Evolutionary conservation across 768 basidiomycete genomes (phyloP).

Genomic region (Cystobasidium onofrii): DNA sequence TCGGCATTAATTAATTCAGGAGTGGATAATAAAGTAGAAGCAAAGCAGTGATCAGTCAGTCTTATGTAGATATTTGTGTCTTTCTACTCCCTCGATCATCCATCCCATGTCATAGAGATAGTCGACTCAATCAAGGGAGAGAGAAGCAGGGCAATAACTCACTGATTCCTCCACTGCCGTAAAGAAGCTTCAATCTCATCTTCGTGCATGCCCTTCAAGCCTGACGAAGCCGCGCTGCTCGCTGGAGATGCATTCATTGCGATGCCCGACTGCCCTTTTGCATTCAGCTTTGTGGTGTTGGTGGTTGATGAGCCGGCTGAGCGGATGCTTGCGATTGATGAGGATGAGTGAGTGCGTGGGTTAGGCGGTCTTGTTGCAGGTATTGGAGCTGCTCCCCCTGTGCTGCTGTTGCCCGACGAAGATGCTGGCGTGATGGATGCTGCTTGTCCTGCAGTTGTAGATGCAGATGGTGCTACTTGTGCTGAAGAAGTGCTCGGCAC

Average conservation of each 20-base stretch:
- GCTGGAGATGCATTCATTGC: neutral
- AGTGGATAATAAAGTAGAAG: no score
- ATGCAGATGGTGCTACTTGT: neutral
- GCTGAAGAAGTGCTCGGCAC: no score
- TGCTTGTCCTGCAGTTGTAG: neutral
- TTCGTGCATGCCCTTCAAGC: neutral
- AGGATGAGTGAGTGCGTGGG: neutral
- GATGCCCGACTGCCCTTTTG: neutral
- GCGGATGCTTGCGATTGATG: neutral
- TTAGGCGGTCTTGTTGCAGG: neutral
- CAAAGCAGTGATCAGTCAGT: no score
- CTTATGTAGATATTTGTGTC: no score
- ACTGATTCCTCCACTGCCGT: slow-evolving; percentile 28
- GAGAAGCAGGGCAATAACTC: neutral
- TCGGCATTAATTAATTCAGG: no score
- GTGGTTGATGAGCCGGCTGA: neutral
- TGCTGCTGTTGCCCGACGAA: slow-evolving; percentile 3
- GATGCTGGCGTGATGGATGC: neutral
- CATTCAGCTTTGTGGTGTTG: neutral
- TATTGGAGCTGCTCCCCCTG: neutral
- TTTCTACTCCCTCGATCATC: no score
- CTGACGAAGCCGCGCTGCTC: neutral
- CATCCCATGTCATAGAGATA: no score
- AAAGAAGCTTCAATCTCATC: slow-evolving; percentile 27
- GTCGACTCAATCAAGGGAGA: neutral